phyloP scores from a whole-genome alignment of 2,329 filamentous ascomycete genomes.

The Nannizzia gypsea region DNA sequence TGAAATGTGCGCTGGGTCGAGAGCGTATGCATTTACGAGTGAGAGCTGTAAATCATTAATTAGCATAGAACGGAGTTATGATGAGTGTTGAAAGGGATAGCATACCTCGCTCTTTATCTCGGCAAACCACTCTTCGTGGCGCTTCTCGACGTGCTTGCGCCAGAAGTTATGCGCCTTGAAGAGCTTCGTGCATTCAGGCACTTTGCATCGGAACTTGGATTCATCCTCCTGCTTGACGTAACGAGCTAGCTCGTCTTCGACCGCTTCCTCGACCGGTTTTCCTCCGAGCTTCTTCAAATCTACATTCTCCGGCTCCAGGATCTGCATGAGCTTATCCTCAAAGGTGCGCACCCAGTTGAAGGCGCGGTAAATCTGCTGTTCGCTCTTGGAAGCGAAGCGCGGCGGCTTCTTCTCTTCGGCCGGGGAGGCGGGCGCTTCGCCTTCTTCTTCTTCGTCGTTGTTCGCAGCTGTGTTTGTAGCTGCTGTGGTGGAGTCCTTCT shows the following conservation, averaged over 20 bases:
- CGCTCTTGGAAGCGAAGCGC: slow-evolving; percentile 59
- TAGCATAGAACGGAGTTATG: background rate
- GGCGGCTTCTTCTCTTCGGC: slow-evolving; percentile 62
- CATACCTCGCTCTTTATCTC: slow-evolving; percentile 60
- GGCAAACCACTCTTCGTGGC: slow-evolving; percentile 79
- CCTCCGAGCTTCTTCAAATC: slow-evolving; percentile 87
- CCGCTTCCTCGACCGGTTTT: slow-evolving; percentile 69
- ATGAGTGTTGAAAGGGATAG: background rate
- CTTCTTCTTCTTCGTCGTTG: slow-evolving; percentile 43
- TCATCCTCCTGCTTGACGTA: slow-evolving; percentile 96
- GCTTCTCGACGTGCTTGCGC: slow-evolving; percentile 95
- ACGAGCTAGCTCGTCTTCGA: slow-evolving; percentile 76
- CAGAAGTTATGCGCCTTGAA: slow-evolving; percentile 98
- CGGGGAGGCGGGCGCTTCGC: slow-evolving; percentile 46
- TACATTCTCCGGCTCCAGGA: slow-evolving; percentile 77
- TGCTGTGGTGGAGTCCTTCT: slow-evolving; percentile 47
- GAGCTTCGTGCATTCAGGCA: slow-evolving; percentile 87
- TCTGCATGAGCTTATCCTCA: slow-evolving; percentile 88
- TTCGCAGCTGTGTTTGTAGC: slow-evolving; percentile 22
- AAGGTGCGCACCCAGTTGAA: slow-evolving; percentile 99
- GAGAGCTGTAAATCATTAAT: slow-evolving; percentile 48
- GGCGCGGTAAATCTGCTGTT: slow-evolving; percentile 84
- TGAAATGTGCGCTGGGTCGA: slow-evolving; percentile 89
- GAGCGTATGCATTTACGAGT: slow-evolving; percentile 85
- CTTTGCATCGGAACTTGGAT: slow-evolving; percentile 91